Conservation (phyloP, 345 rosid species). For the Pistacia integerrima region DNA sequence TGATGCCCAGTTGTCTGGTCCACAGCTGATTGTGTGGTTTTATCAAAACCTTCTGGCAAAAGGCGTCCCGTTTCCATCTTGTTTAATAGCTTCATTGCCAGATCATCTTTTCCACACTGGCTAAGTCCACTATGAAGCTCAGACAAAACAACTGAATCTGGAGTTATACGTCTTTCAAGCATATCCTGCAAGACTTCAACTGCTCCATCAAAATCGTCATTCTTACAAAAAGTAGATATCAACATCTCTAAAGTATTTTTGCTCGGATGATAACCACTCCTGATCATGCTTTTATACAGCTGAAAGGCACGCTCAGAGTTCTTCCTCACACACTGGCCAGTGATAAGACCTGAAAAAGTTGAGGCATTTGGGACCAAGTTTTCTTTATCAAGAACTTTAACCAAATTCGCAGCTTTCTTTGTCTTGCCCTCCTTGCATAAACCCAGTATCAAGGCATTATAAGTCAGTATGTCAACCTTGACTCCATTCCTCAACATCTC, state of each 20-base stretch:
- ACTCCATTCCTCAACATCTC: slow-evolving; percentile 63
- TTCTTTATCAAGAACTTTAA: slow-evolving; percentile 72
- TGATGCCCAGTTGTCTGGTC: slow-evolving; percentile 7
- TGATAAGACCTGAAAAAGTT: slow-evolving; percentile 75
- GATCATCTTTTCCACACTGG: slow-evolving; percentile 49
- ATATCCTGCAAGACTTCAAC: slow-evolving; percentile 58
- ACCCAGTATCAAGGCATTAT: slow-evolving; percentile 79
- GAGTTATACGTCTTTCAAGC: slow-evolving; percentile 49
- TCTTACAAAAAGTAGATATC: slow-evolving; percentile 51
- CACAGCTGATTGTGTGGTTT: slow-evolving; percentile 16
- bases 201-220: slow-evolving; percentile 73
- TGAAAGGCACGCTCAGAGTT: slow-evolving; percentile 70
- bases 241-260: slow-evolving; percentile 47
- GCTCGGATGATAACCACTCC: slow-evolving; percentile 66
- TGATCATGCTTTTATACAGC: slow-evolving; percentile 70
- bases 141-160: slow-evolving; percentile 38
- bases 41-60: slow-evolving; percentile 36
- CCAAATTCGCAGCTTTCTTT: slow-evolving; percentile 79
- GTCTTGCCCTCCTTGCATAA: slow-evolving; percentile 88
- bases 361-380: slow-evolving; percentile 71
- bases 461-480: slow-evolving; percentile 69
- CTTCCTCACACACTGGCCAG: slow-evolving; percentile 72
- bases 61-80: slow-evolving; percentile 45
- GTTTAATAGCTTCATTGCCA: slow-evolving; percentile 40
- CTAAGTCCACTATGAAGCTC: slow-evolving; percentile 53